phyloP scores from a whole-genome alignment of 2,329 filamentous ascomycete species.

The Aureobasidium lini region DNA sequence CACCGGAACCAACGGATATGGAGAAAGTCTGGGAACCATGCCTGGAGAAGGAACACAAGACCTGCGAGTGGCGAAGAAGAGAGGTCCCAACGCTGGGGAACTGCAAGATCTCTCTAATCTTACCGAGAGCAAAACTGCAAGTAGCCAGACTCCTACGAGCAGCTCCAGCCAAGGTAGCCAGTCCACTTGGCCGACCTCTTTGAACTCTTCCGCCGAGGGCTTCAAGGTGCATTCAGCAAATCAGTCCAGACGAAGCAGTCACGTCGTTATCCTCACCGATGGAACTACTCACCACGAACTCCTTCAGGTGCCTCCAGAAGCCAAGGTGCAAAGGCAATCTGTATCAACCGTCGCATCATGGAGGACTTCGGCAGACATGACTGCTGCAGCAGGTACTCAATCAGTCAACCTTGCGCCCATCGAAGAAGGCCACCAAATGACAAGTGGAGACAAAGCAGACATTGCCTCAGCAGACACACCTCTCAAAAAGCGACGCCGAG shows the following conservation, averaged over 20 bases:
- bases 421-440: background rate
- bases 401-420: constrained; percentile 7
- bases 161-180: background rate
- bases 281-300: background rate
- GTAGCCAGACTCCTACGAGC: background rate
- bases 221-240: background rate
- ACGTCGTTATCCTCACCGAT: background rate
- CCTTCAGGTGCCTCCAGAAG: background rate
- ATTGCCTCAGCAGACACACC: constrained; percentile 14
- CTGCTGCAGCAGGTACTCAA: background rate
- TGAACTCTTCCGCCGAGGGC: background rate
- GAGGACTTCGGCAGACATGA: constrained; percentile 1
- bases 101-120: constrained; percentile 5
- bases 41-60: background rate
- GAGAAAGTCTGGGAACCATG: background rate
- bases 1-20: background rate
- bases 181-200: constrained; percentile 1
- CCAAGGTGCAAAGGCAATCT: background rate
- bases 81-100: background rate
- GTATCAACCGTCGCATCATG: constrained; percentile 1
- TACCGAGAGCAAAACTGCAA: background rate
- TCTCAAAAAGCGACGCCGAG: constrained; percentile 24
- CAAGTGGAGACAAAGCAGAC: background rate
- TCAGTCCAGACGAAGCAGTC: constrained; percentile 10
- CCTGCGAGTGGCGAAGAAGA: background rate